Conservation (phyloP, 2,329 filamentous ascomycete species). For the Cladobotryum mycophilum region DNA sequence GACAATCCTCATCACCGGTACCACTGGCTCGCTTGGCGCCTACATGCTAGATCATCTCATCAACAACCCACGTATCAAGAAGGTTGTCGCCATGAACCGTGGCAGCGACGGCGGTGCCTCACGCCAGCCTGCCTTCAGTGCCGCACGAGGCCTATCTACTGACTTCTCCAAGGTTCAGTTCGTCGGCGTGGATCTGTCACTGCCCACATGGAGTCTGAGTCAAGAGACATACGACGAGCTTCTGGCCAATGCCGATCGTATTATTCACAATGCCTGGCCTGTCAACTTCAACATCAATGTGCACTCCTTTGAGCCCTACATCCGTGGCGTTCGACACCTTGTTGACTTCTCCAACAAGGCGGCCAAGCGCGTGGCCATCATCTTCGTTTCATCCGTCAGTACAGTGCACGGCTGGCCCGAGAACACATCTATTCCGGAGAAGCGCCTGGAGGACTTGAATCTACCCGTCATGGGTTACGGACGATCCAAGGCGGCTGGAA, state of each 20-base stretch:
- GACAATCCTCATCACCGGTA: slow-evolving; percentile 77
- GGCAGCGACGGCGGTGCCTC: slow-evolving; percentile 28
- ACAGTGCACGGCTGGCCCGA: slow-evolving; percentile 30
- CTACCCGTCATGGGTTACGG: slow-evolving; percentile 33
- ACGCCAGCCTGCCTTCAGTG: slow-evolving; percentile 32
- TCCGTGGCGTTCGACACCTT: slow-evolving; percentile 44
- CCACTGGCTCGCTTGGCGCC: slow-evolving; percentile 80
- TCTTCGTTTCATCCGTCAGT: slow-evolving; percentile 40
- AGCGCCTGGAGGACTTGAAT: slow-evolving; percentile 28
- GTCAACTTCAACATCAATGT: slow-evolving; percentile 48
- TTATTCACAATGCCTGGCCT: slow-evolving; percentile 45
- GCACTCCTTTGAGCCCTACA: slow-evolving; percentile 43
- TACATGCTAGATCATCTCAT: slow-evolving; percentile 51
- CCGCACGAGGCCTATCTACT: slow-evolving; percentile 32
- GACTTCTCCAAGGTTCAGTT: slow-evolving; percentile 40
- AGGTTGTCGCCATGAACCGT: slow-evolving; percentile 23
- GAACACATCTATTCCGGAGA: slow-evolving; percentile 31
- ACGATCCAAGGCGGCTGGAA: slow-evolving; percentile 38
- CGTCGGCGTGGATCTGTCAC: slow-evolving; percentile 41
- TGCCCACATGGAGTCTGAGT: slow-evolving; percentile 1
- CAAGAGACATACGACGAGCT: slow-evolving; percentile 10
- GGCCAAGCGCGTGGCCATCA: slow-evolving; percentile 26
- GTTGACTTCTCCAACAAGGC: slow-evolving; percentile 34
- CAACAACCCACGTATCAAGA: slow-evolving; percentile 15
- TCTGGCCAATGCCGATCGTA: slow-evolving; percentile 19